Evolutionary conservation across 2,329 filamentous ascomycete genomes (phyloP).

Genomic region (Daldinia sp.): DNA sequence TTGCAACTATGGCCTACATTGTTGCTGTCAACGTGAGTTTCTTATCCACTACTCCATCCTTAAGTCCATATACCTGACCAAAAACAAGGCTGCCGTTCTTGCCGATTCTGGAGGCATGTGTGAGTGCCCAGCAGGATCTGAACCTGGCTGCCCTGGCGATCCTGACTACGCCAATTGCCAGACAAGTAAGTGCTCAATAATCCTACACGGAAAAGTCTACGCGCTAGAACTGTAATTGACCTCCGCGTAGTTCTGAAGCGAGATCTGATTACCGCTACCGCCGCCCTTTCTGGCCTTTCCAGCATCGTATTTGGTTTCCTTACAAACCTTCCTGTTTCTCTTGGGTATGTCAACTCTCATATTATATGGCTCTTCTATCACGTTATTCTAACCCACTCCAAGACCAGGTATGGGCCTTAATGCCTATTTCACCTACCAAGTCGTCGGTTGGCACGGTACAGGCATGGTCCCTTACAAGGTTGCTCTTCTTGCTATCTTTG

Average conservation of each 20-base stretch:
- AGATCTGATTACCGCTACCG: conserved; percentile 85
- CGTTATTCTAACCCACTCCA: conserved; percentile 4
- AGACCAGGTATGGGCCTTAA: conserved; percentile 77
- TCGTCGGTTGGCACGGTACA: conserved; percentile 70
- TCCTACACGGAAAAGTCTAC: not conserved
- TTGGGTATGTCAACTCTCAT: conserved; percentile 70
- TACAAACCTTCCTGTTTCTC: conserved; percentile 82
- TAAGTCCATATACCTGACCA: conserved; percentile 10
- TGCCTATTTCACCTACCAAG: conserved; percentile 76
- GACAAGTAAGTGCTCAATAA: conserved; percentile 55
- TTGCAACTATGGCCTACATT: conserved; percentile 87
- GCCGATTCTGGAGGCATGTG: conserved; percentile 83
- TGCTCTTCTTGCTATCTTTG: conserved; percentile 73
- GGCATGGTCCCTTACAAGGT: conserved; percentile 69
- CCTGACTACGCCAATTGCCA: conserved; percentile 60
- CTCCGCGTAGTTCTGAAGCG: conserved; percentile 69
- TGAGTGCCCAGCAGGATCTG: conserved; percentile 64
- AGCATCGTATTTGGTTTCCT: conserved; percentile 83
- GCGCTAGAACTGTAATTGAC: conserved; percentile 24
- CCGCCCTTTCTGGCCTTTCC: conserved; percentile 80
- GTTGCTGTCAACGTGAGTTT: conserved; percentile 75
- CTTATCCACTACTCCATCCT: not conserved
- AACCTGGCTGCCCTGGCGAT: conserved; percentile 63
- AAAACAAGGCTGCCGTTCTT: conserved; percentile 73
- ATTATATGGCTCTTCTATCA: conserved; percentile 3